Evolutionary conservation across 441 rosid genomes (phyloP).

Genomic region (Aleurites moluccanus): DNA sequence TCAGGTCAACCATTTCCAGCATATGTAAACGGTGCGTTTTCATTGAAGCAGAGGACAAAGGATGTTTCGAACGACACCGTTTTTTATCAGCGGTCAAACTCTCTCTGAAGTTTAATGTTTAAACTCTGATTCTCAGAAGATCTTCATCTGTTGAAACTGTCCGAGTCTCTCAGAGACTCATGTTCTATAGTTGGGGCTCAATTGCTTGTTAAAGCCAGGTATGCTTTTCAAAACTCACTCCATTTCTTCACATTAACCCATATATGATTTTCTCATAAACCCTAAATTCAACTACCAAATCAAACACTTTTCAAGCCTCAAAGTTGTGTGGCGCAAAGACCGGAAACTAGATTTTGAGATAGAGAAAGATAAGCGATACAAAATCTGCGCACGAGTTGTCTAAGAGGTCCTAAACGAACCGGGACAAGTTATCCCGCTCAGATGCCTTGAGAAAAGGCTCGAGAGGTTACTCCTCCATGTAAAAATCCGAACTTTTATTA

Average conservation of each 20-base stretch:
- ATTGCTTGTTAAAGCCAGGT: conserved; percentile 6
- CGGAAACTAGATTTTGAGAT: conserved; percentile 62
- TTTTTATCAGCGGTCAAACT: not conserved
- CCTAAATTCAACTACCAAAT: conserved; percentile 16
- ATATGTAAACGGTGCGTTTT: no score
- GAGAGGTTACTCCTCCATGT: conserved; percentile 60
- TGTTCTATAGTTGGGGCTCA: not conserved
- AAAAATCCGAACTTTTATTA: conserved; percentile 46
- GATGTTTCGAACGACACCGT: conserved; percentile 4
- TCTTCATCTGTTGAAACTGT: not conserved
- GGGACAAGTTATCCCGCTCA: conserved; percentile 66
- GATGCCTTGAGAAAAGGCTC: conserved; percentile 75
- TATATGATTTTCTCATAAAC: conserved; percentile 8
- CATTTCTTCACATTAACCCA: conserved; percentile 1
- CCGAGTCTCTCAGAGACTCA: not conserved
- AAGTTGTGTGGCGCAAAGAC: conserved; percentile 78
- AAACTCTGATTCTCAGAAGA: not conserved
- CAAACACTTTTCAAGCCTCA: conserved; percentile 61
- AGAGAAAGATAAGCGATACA: conserved; percentile 61
- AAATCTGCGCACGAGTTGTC: conserved; percentile 60
- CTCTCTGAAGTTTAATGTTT: not conserved
- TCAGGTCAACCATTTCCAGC: no score
- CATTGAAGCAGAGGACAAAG: no score
- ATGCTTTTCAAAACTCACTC: conserved; percentile 37
- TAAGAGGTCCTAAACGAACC: conserved; percentile 77